phyloP scores from a whole-genome alignment of 192 early-diverging fungal species.

The Backusella parvicylindrica region DNA sequence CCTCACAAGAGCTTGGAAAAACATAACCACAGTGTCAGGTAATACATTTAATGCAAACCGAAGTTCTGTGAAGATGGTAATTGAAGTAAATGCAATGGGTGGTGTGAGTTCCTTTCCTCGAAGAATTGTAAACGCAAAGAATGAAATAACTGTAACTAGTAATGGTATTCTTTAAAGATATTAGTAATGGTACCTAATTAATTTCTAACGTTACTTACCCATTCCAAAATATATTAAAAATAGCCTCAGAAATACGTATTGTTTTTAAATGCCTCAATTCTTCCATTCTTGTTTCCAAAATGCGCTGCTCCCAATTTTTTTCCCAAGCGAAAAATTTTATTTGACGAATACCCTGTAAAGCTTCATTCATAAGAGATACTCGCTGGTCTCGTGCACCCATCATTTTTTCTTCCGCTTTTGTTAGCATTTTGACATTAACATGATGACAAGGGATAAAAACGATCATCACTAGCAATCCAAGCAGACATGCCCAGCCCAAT shows the following conservation, averaged over 20 bases:
- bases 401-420: constrained; percentile 46
- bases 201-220: constrained; percentile 20
- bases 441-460: constrained; percentile 38
- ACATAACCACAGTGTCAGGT: constrained; percentile 67
- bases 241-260: not conserved
- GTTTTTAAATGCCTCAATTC: constrained; percentile 35
- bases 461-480: constrained; percentile 63
- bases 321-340: constrained; percentile 88
- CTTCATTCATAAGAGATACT: constrained; percentile 57
- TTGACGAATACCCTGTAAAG: constrained; percentile 78
- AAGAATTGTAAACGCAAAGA: constrained; percentile 26
- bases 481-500: constrained; percentile 73
- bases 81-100: constrained; percentile 75
- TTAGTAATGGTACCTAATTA: not conserved
- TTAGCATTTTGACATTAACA: constrained; percentile 22
- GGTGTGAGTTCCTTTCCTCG: constrained; percentile 53
- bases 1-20: constrained; percentile 68
- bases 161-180: constrained; percentile 11
- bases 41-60: constrained; percentile 80
- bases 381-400: constrained; percentile 71
- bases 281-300: constrained; percentile 46
- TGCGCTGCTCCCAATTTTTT: constrained; percentile 34
- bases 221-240: constrained; percentile 23
- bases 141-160: constrained; percentile 26
- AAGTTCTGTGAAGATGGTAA: constrained; percentile 85